Evolutionary conservation across 1,284 basidiomycete species (phyloP).

Genomic region (Sporisorium graminicola): DNA sequence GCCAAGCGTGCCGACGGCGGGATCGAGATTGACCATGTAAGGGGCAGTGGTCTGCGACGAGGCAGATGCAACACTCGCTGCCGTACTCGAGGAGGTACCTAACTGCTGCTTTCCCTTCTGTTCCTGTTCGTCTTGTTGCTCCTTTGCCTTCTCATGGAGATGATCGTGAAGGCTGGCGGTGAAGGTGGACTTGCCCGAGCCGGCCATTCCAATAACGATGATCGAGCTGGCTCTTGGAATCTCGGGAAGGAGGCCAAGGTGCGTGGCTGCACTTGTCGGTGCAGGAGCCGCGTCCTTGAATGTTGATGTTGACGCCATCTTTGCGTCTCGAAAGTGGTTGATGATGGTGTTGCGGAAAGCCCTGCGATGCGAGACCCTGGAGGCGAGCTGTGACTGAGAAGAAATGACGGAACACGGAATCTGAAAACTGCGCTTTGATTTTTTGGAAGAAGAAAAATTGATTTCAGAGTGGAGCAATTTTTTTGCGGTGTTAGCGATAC

Average conservation of each 20-base stretch:
- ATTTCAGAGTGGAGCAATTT: constrained; percentile 18
- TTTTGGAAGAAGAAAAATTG: constrained; percentile 11
- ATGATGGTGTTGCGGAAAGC: constrained; percentile 1
- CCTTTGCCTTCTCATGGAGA: constrained; percentile 39
- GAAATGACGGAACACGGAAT: constrained; percentile 14
- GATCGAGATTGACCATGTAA: constrained; percentile 97
- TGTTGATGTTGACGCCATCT: constrained; percentile 27
- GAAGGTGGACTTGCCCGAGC: constrained; percentile 96
- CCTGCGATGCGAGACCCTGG: not conserved
- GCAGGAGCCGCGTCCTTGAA: constrained; percentile 2
- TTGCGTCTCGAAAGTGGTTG: not conserved
- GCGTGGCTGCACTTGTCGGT: constrained; percentile 24
- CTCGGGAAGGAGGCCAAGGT: constrained; percentile 50
- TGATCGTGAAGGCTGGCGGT: constrained; percentile 73
- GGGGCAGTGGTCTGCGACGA: constrained; percentile 74
- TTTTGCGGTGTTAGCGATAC: not conserved
- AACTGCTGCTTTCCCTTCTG: not conserved
- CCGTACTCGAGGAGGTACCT: not conserved
- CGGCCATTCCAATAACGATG: constrained; percentile 81
- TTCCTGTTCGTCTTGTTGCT: constrained; percentile 28
- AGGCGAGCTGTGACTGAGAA: not conserved
- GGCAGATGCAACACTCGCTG: not conserved
- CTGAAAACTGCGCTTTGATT: not conserved
- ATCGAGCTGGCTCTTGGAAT: constrained; percentile 65
- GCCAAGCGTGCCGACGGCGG: constrained; percentile 88